These are phyloP conservation scores for Letharia lupina DNA, from an alignment of 495 filamentous ascomycete species.

Conservation along the genomic window DNA sequence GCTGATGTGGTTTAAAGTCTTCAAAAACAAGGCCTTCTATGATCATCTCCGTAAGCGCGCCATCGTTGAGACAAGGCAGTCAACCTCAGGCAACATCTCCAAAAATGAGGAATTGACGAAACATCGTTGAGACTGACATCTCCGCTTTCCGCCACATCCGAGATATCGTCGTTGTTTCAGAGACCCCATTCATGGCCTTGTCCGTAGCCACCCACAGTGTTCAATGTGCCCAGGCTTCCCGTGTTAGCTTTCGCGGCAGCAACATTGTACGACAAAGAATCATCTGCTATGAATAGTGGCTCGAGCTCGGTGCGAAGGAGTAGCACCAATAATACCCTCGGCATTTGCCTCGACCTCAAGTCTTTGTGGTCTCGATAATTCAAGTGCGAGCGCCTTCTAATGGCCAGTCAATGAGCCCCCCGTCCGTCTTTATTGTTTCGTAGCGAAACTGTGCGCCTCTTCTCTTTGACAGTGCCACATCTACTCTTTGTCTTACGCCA, in stretches of 20 bases:
- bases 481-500: not conserved
- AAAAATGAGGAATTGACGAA: not conserved
- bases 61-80: not conserved
- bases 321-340: not conserved
- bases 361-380: not conserved
- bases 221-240: not conserved
- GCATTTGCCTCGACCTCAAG: not conserved
- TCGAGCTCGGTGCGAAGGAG: not conserved
- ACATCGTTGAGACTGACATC: not conserved
- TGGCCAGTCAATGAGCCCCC: not conserved
- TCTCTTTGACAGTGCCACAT: not conserved
- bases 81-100: not conserved
- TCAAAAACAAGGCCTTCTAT: constrained; percentile 48
- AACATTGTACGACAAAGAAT: not conserved
- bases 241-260: not conserved
- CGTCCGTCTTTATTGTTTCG: not conserved
- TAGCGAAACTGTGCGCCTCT: not conserved
- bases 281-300: not conserved
- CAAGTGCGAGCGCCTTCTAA: not conserved
- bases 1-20: constrained; percentile 36
- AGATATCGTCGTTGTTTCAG: not conserved
- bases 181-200: not conserved
- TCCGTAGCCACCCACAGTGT: not conserved
- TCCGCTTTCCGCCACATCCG: not conserved
- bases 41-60: not conserved